phyloP scores from a whole-genome alignment of 176 grass and related monocot species.

The Cenchrus purpureus region DNA sequence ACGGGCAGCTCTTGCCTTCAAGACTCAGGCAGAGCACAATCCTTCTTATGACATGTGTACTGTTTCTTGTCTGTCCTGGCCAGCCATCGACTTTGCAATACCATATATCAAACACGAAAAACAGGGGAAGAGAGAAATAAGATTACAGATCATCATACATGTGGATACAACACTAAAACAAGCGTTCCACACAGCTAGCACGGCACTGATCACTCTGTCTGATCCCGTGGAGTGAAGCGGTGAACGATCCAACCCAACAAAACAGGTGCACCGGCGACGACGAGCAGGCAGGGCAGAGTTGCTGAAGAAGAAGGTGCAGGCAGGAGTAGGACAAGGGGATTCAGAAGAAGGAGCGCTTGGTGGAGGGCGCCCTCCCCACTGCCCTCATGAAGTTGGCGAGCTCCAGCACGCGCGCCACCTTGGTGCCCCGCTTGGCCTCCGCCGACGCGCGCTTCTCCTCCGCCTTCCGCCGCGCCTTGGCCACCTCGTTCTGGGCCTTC shows the following conservation, averaged over 20 bases:
- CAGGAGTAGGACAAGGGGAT: not conserved
- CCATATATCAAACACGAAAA: conserved; percentile 40
- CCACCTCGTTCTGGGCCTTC: conserved; percentile 98
- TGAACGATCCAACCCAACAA: conserved; percentile 37
- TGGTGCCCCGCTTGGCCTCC: conserved; percentile 91
- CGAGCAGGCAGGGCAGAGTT: not conserved
- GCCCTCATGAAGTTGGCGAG: conserved; percentile 91
- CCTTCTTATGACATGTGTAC: conserved; percentile 34
- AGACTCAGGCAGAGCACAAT: conserved; percentile 39
- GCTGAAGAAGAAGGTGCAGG: not conserved
- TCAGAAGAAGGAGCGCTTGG: conserved; percentile 93
- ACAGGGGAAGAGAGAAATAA: not conserved
- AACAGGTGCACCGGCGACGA: not conserved
- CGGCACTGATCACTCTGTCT: conserved; percentile 34
- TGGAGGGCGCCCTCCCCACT: conserved; percentile 82
- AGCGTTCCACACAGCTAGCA: conserved; percentile 64
- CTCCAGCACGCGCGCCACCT: conserved; percentile 86
- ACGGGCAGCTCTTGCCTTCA: conserved; percentile 40
- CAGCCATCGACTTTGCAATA: conserved; percentile 41
- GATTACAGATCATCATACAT: conserved; percentile 41
- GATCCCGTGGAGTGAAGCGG: conserved; percentile 46
- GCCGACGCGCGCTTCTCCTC: conserved; percentile 96
- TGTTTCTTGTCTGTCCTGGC: conserved; percentile 19
- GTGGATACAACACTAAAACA: conserved; percentile 70
- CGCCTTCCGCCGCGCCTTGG: conserved; percentile 71